Percentiles rank a stretch among this genome's conserved stretches.
Conservation (phyloP, 495 filamentous ascomycete species). For the Aspergillus conjunctus region DNA sequence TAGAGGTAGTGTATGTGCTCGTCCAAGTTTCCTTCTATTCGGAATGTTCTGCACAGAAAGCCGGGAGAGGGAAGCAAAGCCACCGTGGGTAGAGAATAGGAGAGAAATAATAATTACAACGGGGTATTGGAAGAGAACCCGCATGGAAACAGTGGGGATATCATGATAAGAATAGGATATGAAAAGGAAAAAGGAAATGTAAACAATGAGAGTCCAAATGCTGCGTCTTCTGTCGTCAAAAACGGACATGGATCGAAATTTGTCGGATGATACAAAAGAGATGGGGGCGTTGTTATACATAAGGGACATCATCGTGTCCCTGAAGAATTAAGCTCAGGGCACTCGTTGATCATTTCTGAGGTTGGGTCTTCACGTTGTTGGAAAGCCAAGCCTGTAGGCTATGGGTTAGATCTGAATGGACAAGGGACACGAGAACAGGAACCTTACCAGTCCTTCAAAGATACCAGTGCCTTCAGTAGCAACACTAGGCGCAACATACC, state of each 20-base stretch:
- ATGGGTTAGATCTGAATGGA: slow-evolving; percentile 19
- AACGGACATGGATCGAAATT: slow-evolving; percentile 46
- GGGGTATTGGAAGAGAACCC: slow-evolving; percentile 30
- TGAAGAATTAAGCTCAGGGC: slow-evolving; percentile 23
- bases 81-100: slow-evolving; percentile 15
- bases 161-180: slow-evolving; percentile 34
- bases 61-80: slow-evolving; percentile 9
- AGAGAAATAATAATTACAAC: slow-evolving; percentile 39
- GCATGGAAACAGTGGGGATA: slow-evolving; percentile 40
- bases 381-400: slow-evolving; percentile 76
- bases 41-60: slow-evolving; percentile 24
- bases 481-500: slow-evolving; percentile 95
- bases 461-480: slow-evolving; percentile 93
- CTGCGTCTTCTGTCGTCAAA: slow-evolving; percentile 52
- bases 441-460: slow-evolving; percentile 81
- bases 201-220: slow-evolving; percentile 40
- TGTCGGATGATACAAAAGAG: slow-evolving; percentile 35
- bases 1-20: slow-evolving; percentile 15
- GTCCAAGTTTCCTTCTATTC: slow-evolving; percentile 26
- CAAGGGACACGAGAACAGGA: neutral
- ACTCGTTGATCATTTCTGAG: slow-evolving; percentile 46
- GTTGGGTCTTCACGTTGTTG: slow-evolving; percentile 83
- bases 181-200: slow-evolving; percentile 23
- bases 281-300: slow-evolving; percentile 41
- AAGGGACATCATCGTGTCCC: slow-evolving; percentile 27